Conservation (phyloP, 768 basidiomycete genomes). For the Daedaleopsis nitida region DNA sequence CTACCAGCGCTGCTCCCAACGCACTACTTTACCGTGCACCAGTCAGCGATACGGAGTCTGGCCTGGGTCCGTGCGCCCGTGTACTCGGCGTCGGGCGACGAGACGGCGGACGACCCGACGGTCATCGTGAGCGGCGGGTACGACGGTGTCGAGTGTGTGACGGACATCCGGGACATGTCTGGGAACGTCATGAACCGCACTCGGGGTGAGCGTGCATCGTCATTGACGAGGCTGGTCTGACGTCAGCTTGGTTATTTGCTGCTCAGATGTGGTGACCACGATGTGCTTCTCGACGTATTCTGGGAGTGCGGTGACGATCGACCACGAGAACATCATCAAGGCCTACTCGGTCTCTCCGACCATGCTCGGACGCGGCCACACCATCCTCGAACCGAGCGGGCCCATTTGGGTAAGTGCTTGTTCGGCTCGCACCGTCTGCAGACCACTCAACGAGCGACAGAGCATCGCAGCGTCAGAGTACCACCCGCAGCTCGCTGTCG, state of each 20-base stretch:
- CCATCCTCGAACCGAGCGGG: conserved; percentile 71
- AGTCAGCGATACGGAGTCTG: conserved; percentile 76
- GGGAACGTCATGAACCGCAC: conserved; percentile 76
- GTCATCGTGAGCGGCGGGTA: conserved; percentile 78
- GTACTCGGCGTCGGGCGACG: conserved; percentile 45
- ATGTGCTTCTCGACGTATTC: conserved; percentile 68
- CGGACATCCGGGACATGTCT: conserved; percentile 73
- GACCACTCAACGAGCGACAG: conserved; percentile 38
- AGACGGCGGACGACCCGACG: conserved; percentile 59
- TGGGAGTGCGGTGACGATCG: conserved; percentile 75
- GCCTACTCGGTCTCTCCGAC: conserved; percentile 70
- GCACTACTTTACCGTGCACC: conserved; percentile 73
- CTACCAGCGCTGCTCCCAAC: conserved; percentile 57
- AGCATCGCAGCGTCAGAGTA: conserved; percentile 75
- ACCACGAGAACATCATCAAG: conserved; percentile 82
- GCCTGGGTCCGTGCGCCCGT: conserved; percentile 75
- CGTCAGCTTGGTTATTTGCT: background rate
- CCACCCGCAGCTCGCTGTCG: conserved; percentile 84
- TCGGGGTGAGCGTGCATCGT: conserved; percentile 49
- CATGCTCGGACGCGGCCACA: conserved; percentile 74
- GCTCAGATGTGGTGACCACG: conserved; percentile 68
- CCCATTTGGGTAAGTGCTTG: conserved; percentile 69
- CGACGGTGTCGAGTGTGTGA: conserved; percentile 76
- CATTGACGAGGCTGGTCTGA: background rate
- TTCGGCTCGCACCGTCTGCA: background rate